These are phyloP conservation scores for Xylaria curta DNA, from an alignment of 495 filamentous ascomycete species.

Conservation along the genomic window DNA sequence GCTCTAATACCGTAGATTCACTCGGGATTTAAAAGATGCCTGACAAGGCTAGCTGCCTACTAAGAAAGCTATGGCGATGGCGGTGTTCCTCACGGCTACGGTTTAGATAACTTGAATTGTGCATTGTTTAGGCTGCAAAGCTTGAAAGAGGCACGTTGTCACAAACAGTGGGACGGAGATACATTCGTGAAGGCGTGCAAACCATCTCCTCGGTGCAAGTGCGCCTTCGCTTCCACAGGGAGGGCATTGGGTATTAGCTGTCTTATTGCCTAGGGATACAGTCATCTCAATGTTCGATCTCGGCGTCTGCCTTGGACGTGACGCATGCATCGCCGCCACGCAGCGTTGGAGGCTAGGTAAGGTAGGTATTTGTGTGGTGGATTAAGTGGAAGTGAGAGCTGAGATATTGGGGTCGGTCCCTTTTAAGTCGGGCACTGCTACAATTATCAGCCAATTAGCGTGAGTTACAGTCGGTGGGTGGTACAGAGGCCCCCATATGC, in stretches of 20 bases:
- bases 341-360: background rate
- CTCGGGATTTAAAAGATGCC: background rate
- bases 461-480: background rate
- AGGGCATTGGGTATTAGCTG: background rate
- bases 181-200: background rate
- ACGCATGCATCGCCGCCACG: background rate
- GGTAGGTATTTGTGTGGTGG: too few species aligned
- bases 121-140: background rate
- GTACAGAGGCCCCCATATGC: too few species aligned
- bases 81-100: background rate
- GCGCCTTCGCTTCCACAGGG: background rate
- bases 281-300: background rate
- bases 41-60: background rate
- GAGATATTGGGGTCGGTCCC: background rate
- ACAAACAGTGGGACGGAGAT: background rate
- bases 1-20: background rate
- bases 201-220: background rate
- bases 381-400: background rate
- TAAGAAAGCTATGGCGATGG: background rate
- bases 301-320: constrained; percentile 2
- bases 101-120: background rate
- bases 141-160: background rate
- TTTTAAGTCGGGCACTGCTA: background rate
- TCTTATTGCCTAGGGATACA: background rate
- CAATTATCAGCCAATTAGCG: background rate